phyloP scores from a whole-genome alignment of 2,329 filamentous ascomycete genomes.

The Ophiostoma quercus region DNA sequence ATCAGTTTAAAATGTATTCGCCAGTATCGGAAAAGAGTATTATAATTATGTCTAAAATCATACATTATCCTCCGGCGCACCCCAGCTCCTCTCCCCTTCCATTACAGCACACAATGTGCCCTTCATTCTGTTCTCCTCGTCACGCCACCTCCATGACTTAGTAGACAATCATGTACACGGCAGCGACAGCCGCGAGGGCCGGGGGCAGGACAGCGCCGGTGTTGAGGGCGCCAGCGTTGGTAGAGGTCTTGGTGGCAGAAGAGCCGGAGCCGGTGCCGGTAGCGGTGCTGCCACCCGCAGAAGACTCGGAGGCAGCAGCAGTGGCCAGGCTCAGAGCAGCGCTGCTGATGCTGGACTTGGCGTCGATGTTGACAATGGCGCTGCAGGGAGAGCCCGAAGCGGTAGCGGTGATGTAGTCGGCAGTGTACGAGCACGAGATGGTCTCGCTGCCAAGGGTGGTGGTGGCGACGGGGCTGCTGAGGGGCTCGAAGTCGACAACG shows the following conservation, averaged over 20 bases:
- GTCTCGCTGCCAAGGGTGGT: conserved; percentile 2
- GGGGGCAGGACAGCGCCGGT: conserved; percentile 3
- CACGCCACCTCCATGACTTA: neutral
- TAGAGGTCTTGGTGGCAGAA: neutral
- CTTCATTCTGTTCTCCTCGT: neutral
- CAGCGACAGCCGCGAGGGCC: conserved; percentile 18
- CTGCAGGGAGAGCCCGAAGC: conserved; percentile 15
- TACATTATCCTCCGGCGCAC: neutral
- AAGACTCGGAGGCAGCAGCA: neutral
- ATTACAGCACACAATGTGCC: conserved; percentile 8
- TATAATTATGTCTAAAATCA: neutral
- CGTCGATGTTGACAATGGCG: conserved; percentile 11
- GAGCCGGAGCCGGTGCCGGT: neutral
- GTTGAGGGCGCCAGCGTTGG: neutral
- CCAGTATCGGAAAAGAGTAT: neutral
- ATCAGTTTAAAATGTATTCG: neutral
- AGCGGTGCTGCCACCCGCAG: neutral
- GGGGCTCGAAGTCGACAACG: neutral
- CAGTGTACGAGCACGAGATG: conserved; percentile 1
- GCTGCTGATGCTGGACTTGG: conserved; percentile 16
- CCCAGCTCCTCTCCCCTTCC: neutral
- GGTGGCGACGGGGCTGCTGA: neutral
- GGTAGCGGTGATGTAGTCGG: neutral
- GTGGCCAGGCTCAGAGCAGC: conserved; percentile 19
- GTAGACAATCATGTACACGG: conserved; percentile 21